Evolutionary conservation across 257 asterid species (phyloP), one percentile per base, ranked within the genome.

Genomic region (Oldenlandia corymbosa): DNA sequence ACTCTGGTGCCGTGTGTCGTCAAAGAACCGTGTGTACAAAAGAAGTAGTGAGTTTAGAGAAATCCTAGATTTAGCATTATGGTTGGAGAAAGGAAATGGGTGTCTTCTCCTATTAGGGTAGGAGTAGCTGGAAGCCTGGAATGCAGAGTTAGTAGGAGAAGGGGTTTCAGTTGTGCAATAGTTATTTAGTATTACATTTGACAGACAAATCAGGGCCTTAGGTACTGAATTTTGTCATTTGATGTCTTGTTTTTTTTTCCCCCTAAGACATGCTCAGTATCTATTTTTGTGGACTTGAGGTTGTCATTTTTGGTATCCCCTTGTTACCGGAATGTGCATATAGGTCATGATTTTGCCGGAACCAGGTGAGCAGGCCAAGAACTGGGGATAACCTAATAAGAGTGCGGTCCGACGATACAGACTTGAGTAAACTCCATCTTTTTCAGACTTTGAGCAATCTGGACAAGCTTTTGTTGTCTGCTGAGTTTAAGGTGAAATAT

Each of bases 101-200:
- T 36, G 27, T 48, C 17, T 20, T 48, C 54, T 26, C n/a, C 37
- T 13, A n/a, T 17, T 62, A 43, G 18, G 56, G 66, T 20, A 61
- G 66, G 23, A 20, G 32, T 62, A 47, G 67, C 58, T 62, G 67
- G 67, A 62, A 62, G 67, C 67, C 46, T n/a, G 67, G 47, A 34
- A n/a, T 31, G 46, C 58, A 31, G 57, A 52, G 28, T 24, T 51
- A 51, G 61, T 34, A 48, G 48, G 58, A 34, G 47, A 49, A 21
- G 49, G 39, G 69, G 61, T 37, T 65, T 52, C 61, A 27, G 61
- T 65, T 65, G 62, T 52, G 62, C 21, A 53, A 31, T 54, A 31
- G 26, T 34, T 31, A 30, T 24, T n/a, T 17, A 56, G 26, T 32
- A 45, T 53, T 55, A 18, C n/a, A 31, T 42, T 28, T 55, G 50